phyloP scores from a whole-genome alignment of 2,329 filamentous ascomycete species.

The Beauveria brongniartii region DNA sequence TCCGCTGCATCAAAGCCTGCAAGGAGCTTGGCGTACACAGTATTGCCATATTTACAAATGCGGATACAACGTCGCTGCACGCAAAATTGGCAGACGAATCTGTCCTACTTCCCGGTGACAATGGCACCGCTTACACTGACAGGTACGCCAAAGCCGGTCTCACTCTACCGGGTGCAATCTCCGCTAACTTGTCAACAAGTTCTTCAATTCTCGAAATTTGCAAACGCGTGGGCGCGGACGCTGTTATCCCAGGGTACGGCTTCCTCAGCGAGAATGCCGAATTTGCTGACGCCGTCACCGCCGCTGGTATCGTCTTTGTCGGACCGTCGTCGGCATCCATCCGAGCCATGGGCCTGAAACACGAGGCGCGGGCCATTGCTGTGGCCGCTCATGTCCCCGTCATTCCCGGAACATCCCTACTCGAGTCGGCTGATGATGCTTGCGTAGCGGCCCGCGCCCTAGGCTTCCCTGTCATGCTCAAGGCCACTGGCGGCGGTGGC shows the following conservation, averaged over 20 bases:
- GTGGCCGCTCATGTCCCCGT: constrained; percentile 34
- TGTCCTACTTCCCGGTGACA: constrained; percentile 24
- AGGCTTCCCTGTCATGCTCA: constrained; percentile 25
- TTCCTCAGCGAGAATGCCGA: constrained; percentile 55
- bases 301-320: constrained; percentile 48
- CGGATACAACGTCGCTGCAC: constrained; percentile 46
- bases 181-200: not conserved
- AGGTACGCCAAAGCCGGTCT: not conserved
- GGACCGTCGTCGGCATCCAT: constrained; percentile 48
- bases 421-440: not conserved
- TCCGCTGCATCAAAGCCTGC: constrained; percentile 38
- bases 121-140: constrained; percentile 14
- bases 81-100: constrained; percentile 45
- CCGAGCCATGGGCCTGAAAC: constrained; percentile 50
- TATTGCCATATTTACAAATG: constrained; percentile 48
- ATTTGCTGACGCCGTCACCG: constrained; percentile 44
- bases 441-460: not conserved
- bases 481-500: constrained; percentile 34
- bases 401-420: constrained; percentile 26
- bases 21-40: constrained; percentile 38
- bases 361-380: constrained; percentile 46
- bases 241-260: constrained; percentile 57
- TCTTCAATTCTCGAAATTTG: constrained; percentile 23
- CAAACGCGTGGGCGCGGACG: constrained; percentile 38
- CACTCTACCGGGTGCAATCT: too few species aligned